phyloP scores from a whole-genome alignment of 192 early-diverging fungal genomes.

The Cladochytrium replicatum region DNA sequence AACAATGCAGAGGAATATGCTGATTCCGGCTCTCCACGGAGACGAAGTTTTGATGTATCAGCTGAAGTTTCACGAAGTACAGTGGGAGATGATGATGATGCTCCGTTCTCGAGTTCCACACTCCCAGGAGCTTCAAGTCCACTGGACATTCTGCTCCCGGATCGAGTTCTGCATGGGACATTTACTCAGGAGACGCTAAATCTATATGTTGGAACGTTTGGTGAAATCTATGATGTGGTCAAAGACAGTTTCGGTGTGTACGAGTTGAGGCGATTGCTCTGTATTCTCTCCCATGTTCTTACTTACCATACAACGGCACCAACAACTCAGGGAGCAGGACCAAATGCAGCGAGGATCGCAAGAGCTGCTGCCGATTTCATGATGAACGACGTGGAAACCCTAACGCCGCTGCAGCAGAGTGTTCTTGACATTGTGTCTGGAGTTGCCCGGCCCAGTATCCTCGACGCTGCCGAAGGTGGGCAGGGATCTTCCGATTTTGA shows the following conservation, averaged over 20 bases:
- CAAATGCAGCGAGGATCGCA: conserved; percentile 21
- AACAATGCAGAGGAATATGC: conserved; percentile 22
- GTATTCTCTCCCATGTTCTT: conserved; percentile 43
- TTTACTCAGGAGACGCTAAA: conserved; percentile 70
- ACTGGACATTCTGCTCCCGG: too few relatives aligned
- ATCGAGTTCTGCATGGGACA: conserved; percentile 36
- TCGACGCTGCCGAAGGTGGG: too few relatives aligned
- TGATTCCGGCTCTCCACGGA: not conserved
- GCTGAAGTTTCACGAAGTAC: too few relatives aligned
- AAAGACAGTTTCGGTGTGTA: conserved; percentile 35
- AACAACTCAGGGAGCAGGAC: too few relatives aligned
- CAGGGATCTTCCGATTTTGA: too few relatives aligned
- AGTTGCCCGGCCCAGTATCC: too few relatives aligned
- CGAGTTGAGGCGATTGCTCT: conserved; percentile 41
- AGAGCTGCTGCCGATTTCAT: too few relatives aligned
- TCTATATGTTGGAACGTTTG: conserved; percentile 49
- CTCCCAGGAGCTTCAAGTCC: conserved; percentile 12
- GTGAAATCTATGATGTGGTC: conserved; percentile 52
- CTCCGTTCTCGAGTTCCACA: conserved; percentile 1
- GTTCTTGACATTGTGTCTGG: conserved; percentile 60
- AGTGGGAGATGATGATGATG: conserved; percentile 12
- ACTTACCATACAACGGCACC: conserved; percentile 54
- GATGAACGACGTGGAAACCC: conserved; percentile 42
- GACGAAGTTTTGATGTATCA: conserved; percentile 1
- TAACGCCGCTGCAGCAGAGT: conserved; percentile 58